Evolutionary conservation across 306 rosid species (phyloP).

Genomic region (Glycine latifolia): DNA sequence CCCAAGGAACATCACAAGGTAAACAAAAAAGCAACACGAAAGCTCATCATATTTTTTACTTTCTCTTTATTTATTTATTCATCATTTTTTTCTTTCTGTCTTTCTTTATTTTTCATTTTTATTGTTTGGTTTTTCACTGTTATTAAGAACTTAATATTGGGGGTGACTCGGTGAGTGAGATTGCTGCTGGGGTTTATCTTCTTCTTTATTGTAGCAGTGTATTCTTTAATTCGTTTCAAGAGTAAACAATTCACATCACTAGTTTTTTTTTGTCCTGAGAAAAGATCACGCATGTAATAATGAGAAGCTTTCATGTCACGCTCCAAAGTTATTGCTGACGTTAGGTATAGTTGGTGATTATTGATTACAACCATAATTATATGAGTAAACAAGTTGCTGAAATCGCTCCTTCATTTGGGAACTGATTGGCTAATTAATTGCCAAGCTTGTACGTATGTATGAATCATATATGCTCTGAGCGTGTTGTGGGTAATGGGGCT

Average conservation of each 20-base stretch:
- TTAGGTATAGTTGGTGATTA: too few species aligned
- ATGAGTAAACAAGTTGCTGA: too few species aligned
- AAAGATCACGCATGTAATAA: too few species aligned
- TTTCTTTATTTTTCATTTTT: neutral
- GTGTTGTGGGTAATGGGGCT: neutral
- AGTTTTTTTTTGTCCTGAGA: too few species aligned
- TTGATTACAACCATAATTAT: too few species aligned
- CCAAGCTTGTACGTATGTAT: neutral
- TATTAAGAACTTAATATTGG: neutral
- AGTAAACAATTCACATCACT: neutral
- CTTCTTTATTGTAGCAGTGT: neutral
- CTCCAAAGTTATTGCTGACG: too few species aligned
- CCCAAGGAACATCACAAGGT: neutral
- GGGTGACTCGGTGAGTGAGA: neutral
- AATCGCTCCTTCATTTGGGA: too few species aligned
- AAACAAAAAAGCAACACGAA: neutral
- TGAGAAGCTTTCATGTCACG: too few species aligned
- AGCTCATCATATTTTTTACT: neutral
- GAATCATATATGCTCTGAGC: neutral
- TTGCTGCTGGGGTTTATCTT: too few species aligned
- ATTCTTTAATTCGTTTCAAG: neutral
- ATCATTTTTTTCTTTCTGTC: neutral
- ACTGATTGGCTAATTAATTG: neutral
- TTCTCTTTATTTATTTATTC: neutral
- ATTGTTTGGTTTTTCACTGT: neutral